Conservation (phyloP, 345 rosid genomes). For the Psidium friedrichsthalianum region DNA sequence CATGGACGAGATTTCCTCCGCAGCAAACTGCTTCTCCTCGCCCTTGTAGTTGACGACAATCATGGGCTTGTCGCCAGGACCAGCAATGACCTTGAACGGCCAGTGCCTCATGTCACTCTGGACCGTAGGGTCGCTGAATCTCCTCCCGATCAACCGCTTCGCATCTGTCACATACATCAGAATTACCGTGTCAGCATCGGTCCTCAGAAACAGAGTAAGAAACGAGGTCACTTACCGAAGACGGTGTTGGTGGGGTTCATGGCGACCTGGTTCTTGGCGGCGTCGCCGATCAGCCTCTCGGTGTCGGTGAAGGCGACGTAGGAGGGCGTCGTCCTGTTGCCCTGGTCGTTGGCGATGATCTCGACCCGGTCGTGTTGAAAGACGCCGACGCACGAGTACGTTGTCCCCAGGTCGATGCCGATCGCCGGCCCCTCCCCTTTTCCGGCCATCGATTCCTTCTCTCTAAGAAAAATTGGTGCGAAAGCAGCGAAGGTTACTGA, state of each 20-base stretch:
- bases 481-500: not conserved
- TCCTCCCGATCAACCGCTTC: too few relatives aligned
- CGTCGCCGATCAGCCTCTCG: constrained; percentile 49
- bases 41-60: too few relatives aligned
- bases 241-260: constrained; percentile 54
- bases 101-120: too few relatives aligned
- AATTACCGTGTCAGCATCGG: too few relatives aligned
- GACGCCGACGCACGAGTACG: constrained; percentile 50
- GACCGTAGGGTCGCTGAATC: too few relatives aligned
- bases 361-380: constrained; percentile 54
- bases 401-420: constrained; percentile 45
- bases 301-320: constrained; percentile 42
- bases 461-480: not conserved
- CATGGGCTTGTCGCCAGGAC: too few relatives aligned
- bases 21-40: too few relatives aligned
- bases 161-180: too few relatives aligned
- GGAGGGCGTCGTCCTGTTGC: constrained; percentile 40
- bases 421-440: constrained; percentile 54
- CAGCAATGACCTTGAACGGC: too few relatives aligned
- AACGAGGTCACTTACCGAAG: constrained; percentile 15
- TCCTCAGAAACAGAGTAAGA: not conserved
- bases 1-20: too few relatives aligned
- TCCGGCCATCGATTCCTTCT: constrained; percentile 18
- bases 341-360: constrained; percentile 55
- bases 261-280: constrained; percentile 60